Evolutionary conservation across 2,329 filamentous ascomycete species (phyloP).

Genomic region (Dendrostoma leiphaemia): DNA sequence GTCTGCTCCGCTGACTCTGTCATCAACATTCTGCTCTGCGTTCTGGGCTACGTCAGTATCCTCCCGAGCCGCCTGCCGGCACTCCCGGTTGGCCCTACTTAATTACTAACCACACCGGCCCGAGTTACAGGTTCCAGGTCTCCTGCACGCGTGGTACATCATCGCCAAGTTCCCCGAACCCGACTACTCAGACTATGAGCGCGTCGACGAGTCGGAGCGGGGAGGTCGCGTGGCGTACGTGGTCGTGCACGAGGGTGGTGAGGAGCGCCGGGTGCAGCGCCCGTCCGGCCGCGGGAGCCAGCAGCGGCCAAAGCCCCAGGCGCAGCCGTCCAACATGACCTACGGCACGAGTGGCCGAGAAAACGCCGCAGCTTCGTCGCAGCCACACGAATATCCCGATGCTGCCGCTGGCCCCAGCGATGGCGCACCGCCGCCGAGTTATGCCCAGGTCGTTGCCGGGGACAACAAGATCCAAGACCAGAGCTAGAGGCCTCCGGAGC

Average conservation of each 20-base stretch:
- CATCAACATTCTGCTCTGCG: slow-evolving; percentile 91
- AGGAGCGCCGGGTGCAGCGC: slow-evolving; percentile 29
- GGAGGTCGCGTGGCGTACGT: slow-evolving; percentile 73
- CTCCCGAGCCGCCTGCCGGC: background rate
- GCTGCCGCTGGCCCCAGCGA: slow-evolving; percentile 39
- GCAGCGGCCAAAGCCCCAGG: slow-evolving; percentile 31
- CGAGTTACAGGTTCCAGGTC: slow-evolving; percentile 64
- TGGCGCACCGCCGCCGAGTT: slow-evolving; percentile 64
- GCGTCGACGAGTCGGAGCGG: slow-evolving; percentile 54
- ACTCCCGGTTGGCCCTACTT: background rate
- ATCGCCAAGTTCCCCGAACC: slow-evolving; percentile 84
- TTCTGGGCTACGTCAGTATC: slow-evolving; percentile 62
- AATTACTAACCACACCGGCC: slow-evolving; percentile 19
- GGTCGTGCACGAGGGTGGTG: slow-evolving; percentile 57
- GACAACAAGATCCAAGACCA: slow-evolving; percentile 85
- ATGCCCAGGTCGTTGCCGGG: slow-evolving; percentile 84
- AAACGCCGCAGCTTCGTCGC: slow-evolving; percentile 26
- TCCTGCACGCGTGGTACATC: slow-evolving; percentile 97
- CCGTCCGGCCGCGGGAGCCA: slow-evolving; percentile 36
- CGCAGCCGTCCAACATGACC: slow-evolving; percentile 37
- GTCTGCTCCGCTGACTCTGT: slow-evolving; percentile 89
- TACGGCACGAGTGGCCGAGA: slow-evolving; percentile 42
- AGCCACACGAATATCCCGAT: slow-evolving; percentile 28
- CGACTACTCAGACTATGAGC: slow-evolving; percentile 63
- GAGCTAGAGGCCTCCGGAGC: slow-evolving; percentile 38